These are phyloP conservation scores for Raphanus raphanistrum DNA, from an alignment of 345 rosid genomes.

Conservation along the genomic window DNA sequence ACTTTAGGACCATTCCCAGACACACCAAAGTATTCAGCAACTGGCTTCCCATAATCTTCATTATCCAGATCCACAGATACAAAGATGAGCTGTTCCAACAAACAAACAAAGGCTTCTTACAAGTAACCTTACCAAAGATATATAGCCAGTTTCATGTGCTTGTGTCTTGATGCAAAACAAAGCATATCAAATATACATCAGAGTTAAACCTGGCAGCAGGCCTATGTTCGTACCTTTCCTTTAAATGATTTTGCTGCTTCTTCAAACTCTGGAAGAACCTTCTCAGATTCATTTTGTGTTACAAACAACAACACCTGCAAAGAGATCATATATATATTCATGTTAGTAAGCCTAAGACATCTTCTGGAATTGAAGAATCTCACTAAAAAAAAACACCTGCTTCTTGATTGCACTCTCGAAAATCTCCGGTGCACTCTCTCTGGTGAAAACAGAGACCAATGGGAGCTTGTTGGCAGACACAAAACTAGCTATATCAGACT, in stretches of 20 bases:
- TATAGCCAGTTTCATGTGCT: neutral
- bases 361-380: neutral
- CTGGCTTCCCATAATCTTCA: constrained; percentile 92
- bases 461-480: constrained; percentile 67
- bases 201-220: neutral
- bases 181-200: neutral
- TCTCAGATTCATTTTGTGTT: constrained; percentile 64
- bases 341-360: constrained; percentile 28
- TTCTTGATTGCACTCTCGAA: constrained; percentile 90
- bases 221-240: constrained; percentile 67
- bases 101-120: constrained; percentile 14
- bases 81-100: constrained; percentile 71
- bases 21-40: constrained; percentile 91
- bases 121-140: constrained; percentile 4
- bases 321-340: constrained; percentile 11
- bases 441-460: constrained; percentile 74
- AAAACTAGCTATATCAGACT: neutral
- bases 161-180: neutral
- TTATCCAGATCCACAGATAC: constrained; percentile 87
- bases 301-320: constrained; percentile 77
- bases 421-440: constrained; percentile 75
- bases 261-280: constrained; percentile 59
- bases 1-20: constrained; percentile 68
- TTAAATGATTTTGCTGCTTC: constrained; percentile 87
- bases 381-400: constrained; percentile 48